Evolutionary conservation across 495 filamentous ascomycete species (phyloP), one percentile per base, ranked within the genome.

Genomic region (Aspergillus cavernicola): DNA sequence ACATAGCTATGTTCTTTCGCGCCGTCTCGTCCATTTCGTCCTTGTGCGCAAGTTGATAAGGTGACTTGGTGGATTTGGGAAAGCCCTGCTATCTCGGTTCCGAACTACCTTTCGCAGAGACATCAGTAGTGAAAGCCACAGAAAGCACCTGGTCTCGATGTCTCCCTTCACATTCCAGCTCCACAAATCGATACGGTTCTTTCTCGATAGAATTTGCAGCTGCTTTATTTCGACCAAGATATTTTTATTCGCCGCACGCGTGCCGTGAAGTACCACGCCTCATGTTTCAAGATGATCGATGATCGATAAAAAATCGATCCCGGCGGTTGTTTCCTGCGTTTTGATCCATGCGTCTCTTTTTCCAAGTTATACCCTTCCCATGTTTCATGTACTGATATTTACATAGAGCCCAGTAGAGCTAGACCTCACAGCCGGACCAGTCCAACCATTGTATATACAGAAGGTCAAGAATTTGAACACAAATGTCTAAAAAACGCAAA

Each of bases 351-450:
- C 7, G 13, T 29, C 51, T 42, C 11, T 36, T 29, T 29, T 29
- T 43, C 11, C 2, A 28, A 47, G 52, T 47, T 55, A 55, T 59
- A 59, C 56, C 56, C 56, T 46, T 53, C 6, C 32, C 6, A 38
- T 50, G 31, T 36, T 35, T 45, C 23, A 35, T 50, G 42, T 53
- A 41, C 41, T 4, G 50, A 52, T 59, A 59, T 16, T 39, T 41
- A 41, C 46, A 59, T 59, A 59, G 51, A 58, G 18, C 24, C 7
- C 20, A 24, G 46, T 58, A 58, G 56, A 58, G 29, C 51, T 46
- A 51, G 41, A 54, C 35, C 40, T 53, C 18, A 35, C 36, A 40
- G 50, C 43, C 32, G 35, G 52, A 40, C 35, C 35, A 54, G 11
- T 41, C 39, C 50, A 37, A 19, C 29, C 1, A 47, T 23, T 23